A percentile compares a stretch with the other conserved stretches of the same genome.
Conservation (phyloP, 495 filamentous ascomycete genomes). For the Penicillium lagena region DNA sequence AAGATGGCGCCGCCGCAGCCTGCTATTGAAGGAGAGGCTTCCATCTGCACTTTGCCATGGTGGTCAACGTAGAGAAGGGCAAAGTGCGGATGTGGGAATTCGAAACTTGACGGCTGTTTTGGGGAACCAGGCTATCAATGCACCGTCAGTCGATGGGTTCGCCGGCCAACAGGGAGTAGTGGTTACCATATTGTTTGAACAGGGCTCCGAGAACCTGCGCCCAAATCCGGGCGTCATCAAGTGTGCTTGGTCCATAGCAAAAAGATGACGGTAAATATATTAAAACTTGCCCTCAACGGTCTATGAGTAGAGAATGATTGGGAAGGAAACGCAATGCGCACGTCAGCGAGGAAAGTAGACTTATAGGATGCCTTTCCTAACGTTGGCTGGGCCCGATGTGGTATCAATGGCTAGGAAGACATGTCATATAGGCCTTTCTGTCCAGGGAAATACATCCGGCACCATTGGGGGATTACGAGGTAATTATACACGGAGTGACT, state of each 20-base stretch:
- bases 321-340: no score
- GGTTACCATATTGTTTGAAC: no score
- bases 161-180: neutral
- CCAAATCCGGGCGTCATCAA: no score
- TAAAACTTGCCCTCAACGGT: no score
- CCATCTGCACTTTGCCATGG: conserved; percentile 26
- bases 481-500: conserved; percentile 1
- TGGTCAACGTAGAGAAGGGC: conserved; percentile 36
- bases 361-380: no score
- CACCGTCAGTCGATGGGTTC: neutral
- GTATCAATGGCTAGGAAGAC: neutral
- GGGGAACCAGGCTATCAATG: conserved; percentile 11
- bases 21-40: conserved; percentile 29
- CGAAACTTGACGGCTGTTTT: conserved; percentile 8
- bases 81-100: conserved; percentile 30
- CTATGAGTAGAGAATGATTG: no score
- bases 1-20: conserved; percentile 32
- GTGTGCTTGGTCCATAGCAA: no score
- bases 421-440: neutral
- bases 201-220: no score
- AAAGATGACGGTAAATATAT: no score
- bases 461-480: neutral
- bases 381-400: no score
- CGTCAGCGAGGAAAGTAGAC: no score
- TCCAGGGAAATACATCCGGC: neutral